A percentile compares a stretch with the other conserved stretches of the same genome.
These are phyloP conservation scores for Debaryomycetaceae sp. DNA, from an alignment of 1,139 yeast genomes.

Conservation along the genomic window DNA sequence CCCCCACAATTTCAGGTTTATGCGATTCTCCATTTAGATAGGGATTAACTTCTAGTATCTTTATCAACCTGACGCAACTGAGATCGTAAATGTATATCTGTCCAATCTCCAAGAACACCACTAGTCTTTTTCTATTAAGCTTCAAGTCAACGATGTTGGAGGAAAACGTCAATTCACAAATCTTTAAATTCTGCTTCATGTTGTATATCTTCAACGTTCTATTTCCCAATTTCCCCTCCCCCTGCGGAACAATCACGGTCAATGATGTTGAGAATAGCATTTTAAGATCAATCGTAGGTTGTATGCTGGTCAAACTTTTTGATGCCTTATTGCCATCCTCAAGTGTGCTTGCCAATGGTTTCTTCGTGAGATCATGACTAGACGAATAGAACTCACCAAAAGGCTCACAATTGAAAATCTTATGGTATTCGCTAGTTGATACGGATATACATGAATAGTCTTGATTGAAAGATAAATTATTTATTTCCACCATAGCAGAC, in stretches of 20 bases:
- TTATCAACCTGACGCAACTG: conserved; percentile 64
- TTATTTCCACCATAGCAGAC: conserved; percentile 19
- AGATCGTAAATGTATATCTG: conserved; percentile 71
- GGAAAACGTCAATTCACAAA: conserved; percentile 70
- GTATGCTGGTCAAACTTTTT: conserved; percentile 1
- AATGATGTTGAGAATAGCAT: conserved; percentile 72
- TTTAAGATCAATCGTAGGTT: conserved; percentile 41
- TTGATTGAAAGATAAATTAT: conserved; percentile 43
- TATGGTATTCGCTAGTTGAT: conserved; percentile 31
- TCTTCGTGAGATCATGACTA: conserved; percentile 8
- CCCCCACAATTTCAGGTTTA: conserved; percentile 35
- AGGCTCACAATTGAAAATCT: conserved; percentile 46
- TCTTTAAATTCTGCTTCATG: conserved; percentile 63
- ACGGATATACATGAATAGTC: conserved; percentile 41
- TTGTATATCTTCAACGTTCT: conserved; percentile 60
- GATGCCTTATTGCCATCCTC: not conserved
- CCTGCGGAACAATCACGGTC: conserved; percentile 55
- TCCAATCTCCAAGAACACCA: conserved; percentile 57
- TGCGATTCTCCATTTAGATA: conserved; percentile 2
- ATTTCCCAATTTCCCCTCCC: conserved; percentile 41
- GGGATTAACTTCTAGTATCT: conserved; percentile 53
- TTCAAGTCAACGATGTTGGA: conserved; percentile 57
- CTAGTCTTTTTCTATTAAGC: conserved; percentile 62
- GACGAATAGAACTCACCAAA: conserved; percentile 44
- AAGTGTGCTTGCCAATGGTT: conserved; percentile 2